Base-by-base conservation (phyloP, 2,329 filamentous ascomycete genomes). In the Talaromyces marneffei region DNA sequence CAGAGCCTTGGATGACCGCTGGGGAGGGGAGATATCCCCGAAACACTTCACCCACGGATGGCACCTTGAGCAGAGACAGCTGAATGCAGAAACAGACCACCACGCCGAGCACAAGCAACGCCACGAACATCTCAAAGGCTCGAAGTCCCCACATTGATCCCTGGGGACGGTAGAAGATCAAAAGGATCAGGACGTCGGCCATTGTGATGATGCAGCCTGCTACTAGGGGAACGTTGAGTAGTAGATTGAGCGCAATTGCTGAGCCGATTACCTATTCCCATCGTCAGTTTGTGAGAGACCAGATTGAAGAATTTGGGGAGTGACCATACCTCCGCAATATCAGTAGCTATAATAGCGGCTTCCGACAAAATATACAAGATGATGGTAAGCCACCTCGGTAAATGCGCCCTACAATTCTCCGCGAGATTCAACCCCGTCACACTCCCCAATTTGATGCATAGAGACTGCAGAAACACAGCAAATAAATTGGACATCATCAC, bases 351-450 rank as follows among this genome's bases (percentile, higher is more conserved):
- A 61, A 90, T 90, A 63, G 87, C 86, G 4, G 81, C 75, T 71
- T 90, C 87, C 1, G 86, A 83, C 64, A 90, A 76, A 20, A 80
- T 71, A 67, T 89, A 90, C 2, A 90, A 76, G 18, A 79, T 68
- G 48, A 82, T 80, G 64, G 86, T 87, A 60, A 89, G 70, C 87
- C 87, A 90, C 65, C 77, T 77, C 1, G 87, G 87, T 14, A 89
- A 78, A 70, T 87, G 86, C 8, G 80, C 84, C 35, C 86, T 82
- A 66, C 86, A 89, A 9, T 86, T 85, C 64, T 87, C 81, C 1
- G 87, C 85, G 14, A 90, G 78, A 67, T 89, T 86, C 56, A 88
- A 74, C 1, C 87, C 87, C 1, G 84, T 88, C 64, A 90, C 85
- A 14, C 85, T 87, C 33, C 87, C 87, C 5, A 90, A 79, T 71